Conservation (phyloP, 2,329 filamentous ascomycete genomes). For the Achaetomium macrosporum region DNA sequence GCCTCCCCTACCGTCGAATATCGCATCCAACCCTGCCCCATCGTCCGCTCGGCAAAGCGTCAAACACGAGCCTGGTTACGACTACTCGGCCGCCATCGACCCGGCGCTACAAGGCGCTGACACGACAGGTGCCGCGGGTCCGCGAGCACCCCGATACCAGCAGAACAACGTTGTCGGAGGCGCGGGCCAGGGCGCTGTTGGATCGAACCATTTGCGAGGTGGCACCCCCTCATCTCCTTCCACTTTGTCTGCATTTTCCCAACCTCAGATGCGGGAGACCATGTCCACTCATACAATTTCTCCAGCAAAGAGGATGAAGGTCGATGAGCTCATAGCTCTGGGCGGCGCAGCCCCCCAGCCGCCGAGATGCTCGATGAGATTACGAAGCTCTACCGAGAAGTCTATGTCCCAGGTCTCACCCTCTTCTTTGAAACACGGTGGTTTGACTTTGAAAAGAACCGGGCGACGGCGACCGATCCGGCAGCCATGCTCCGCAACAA, state of each 20-base stretch:
- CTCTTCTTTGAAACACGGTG: slow-evolving; percentile 51
- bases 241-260: slow-evolving; percentile 11
- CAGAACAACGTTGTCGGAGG: slow-evolving; percentile 13
- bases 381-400: slow-evolving; percentile 64
- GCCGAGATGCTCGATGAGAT: slow-evolving; percentile 58
- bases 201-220: slow-evolving; percentile 35
- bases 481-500: slow-evolving; percentile 46
- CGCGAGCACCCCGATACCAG: slow-evolving; percentile 21
- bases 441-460: slow-evolving; percentile 55
- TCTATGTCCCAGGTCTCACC: slow-evolving; percentile 52
- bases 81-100: slow-evolving; percentile 33
- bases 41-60: slow-evolving; percentile 30
- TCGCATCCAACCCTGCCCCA: slow-evolving; percentile 19
- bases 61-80: slow-evolving; percentile 29
- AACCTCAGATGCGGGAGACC: slow-evolving; percentile 27
- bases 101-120: slow-evolving; percentile 26
- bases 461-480: slow-evolving; percentile 30
- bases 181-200: slow-evolving; percentile 13
- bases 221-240: slow-evolving; percentile 34
- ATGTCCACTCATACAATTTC: slow-evolving; percentile 38
- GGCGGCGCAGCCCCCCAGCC: slow-evolving; percentile 55
- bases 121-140: slow-evolving; percentile 10
- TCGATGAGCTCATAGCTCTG: slow-evolving; percentile 64
- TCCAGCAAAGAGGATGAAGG: slow-evolving; percentile 60
- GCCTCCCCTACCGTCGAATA: slow-evolving; percentile 22